Conservation (phyloP, 164 flowering plant genomes). For the Tinospora cordifolia region DNA sequence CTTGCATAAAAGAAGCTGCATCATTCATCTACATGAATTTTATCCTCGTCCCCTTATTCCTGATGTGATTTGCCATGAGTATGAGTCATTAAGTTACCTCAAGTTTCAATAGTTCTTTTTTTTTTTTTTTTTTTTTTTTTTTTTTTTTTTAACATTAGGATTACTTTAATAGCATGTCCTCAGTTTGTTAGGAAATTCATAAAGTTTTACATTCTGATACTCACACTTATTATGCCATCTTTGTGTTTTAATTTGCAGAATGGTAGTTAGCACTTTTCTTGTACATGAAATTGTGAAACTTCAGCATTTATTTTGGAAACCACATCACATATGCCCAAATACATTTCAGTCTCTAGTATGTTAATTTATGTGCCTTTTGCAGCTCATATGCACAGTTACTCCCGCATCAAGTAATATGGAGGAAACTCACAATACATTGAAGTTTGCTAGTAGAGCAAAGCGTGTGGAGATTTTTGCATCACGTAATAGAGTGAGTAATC, state of each 20-base stretch:
- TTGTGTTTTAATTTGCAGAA: not conserved
- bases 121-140: no score
- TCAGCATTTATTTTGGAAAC: not conserved
- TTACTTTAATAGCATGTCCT: not conserved
- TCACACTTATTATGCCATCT: not conserved
- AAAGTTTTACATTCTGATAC: no score
- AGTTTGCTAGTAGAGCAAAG: slow-evolving; percentile 97
- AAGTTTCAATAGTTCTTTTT: not conserved
- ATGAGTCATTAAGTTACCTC: not conserved
- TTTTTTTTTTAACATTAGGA: not conserved
- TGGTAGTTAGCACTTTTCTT: not conserved
- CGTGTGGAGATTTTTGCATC: slow-evolving; percentile 93
- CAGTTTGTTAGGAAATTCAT: not conserved
- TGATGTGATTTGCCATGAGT: not conserved
- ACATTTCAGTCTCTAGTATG: not conserved
- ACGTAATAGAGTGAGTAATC: slow-evolving; percentile 77
- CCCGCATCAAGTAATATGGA: slow-evolving; percentile 97
- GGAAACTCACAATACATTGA: slow-evolving; percentile 96
- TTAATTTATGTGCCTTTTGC: slow-evolving; percentile 17
- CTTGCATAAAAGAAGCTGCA: not conserved
- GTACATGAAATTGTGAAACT: not conserved
- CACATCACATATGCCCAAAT: not conserved
- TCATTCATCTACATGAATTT: not conserved
- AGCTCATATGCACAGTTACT: slow-evolving; percentile 98
- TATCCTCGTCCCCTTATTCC: not conserved